Evolutionary conservation across 495 filamentous ascomycete genomes (phyloP).

Genomic region (Terfezia boudieri): DNA sequence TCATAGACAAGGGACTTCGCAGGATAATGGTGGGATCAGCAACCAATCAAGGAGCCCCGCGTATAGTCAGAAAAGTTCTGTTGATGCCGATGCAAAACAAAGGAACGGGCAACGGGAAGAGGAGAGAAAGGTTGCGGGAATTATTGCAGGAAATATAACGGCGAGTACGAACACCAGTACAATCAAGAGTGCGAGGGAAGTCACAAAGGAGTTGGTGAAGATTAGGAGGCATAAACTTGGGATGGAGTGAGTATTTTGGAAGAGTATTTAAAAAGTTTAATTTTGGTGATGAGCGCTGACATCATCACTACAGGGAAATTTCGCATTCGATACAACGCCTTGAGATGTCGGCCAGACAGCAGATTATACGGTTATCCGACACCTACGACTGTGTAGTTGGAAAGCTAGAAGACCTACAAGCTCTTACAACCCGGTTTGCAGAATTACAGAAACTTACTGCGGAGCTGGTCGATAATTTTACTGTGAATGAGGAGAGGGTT

Average conservation of each 20-base stretch:
- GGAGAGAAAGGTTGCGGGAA: not conserved
- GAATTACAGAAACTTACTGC: conserved; percentile 42
- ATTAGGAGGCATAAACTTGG: not conserved
- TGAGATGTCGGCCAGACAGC: not conserved
- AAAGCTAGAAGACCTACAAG: conserved; percentile 45
- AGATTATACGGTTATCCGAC: conserved; percentile 44
- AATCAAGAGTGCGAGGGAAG: not conserved
- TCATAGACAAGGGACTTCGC: not conserved
- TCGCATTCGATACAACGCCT: not conserved
- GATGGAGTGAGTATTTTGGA: not conserved
- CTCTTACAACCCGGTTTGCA: conserved; percentile 43
- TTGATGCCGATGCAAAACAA: no score
- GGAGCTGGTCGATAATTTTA: conserved; percentile 38
- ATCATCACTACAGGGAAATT: not conserved
- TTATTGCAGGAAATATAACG: not conserved
- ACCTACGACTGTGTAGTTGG: conserved; percentile 70
- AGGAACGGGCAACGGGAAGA: no score
- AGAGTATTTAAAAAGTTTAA: not conserved
- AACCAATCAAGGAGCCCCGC: not conserved
- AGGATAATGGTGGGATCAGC: not conserved
- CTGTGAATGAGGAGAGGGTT: conserved; percentile 35
- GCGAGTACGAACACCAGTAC: not conserved
- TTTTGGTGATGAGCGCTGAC: no score
- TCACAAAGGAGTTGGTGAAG: not conserved
- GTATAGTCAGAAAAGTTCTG: not conserved